These are phyloP conservation scores for Glycyrrhiza uralensis DNA, from an alignment of 306 rosid species.

Conservation along the genomic window DNA sequence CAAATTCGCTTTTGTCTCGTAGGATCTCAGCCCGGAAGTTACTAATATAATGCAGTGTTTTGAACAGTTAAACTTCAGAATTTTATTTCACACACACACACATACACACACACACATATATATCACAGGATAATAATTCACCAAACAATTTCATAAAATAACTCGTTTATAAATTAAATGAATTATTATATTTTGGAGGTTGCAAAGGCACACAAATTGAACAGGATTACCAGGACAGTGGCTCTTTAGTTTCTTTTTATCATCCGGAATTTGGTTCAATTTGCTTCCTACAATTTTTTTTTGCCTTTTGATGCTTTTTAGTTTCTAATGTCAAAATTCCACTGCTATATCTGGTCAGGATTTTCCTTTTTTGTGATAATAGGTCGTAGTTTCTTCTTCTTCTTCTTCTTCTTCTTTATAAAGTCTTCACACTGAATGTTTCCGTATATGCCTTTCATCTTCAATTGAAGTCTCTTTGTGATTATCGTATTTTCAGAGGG, in stretches of 20 bases:
- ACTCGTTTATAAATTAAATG: not conserved
- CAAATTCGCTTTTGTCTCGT: constrained; percentile 11
- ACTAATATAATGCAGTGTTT: constrained; percentile 10
- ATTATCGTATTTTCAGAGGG: constrained; percentile 1
- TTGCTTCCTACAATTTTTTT: constrained; percentile 13
- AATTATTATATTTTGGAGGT: not conserved
- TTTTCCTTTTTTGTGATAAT: not conserved
- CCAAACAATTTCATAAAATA: not conserved
- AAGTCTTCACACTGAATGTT: not conserved
- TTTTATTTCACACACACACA: too few relatives aligned
- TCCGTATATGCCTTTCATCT: not conserved
- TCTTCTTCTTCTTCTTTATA: not conserved
- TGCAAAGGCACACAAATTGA: constrained; percentile 6
- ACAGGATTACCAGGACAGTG: not conserved
- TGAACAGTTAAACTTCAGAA: not conserved
- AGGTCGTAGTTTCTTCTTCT: not conserved
- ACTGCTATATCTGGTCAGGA: not conserved
- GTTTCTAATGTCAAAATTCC: constrained; percentile 6
- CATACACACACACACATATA: too few relatives aligned
- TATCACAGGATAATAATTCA: not conserved
- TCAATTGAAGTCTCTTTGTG: constrained; percentile 12
- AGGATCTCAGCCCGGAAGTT: constrained; percentile 8
- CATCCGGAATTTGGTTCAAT: constrained; percentile 5
- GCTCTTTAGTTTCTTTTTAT: constrained; percentile 11
- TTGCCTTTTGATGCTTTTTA: constrained; percentile 11